Conservation (phyloP, 148 eudicot genomes). For the Dianthus caryophyllus region DNA sequence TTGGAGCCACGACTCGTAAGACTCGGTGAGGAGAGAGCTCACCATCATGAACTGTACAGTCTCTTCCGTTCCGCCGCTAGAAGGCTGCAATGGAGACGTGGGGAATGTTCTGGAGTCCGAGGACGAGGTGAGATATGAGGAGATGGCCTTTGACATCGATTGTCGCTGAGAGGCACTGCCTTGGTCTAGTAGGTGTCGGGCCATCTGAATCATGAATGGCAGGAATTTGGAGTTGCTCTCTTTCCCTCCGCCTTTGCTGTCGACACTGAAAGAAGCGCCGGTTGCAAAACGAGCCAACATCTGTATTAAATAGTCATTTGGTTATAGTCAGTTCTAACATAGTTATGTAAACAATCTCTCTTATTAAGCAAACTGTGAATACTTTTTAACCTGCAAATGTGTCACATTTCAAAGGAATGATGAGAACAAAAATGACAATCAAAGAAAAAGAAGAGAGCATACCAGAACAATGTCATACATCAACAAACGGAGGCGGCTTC, state of each 20-base stretch:
- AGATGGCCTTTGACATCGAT: slow-evolving; percentile 57
- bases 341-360: neutral
- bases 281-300: slow-evolving; percentile 99
- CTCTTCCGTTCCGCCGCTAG: slow-evolving; percentile 69
- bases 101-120: slow-evolving; percentile 49
- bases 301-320: slow-evolving; percentile 32
- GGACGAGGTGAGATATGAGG: slow-evolving; percentile 57
- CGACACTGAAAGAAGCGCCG: slow-evolving; percentile 80
- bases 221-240: slow-evolving; percentile 93
- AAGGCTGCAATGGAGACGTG: slow-evolving; percentile 39
- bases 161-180: slow-evolving; percentile 66
- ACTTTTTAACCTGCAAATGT: neutral
- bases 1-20: slow-evolving; percentile 88
- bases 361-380: neutral
- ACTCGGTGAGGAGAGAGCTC: slow-evolving; percentile 80
- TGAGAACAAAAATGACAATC: neutral
- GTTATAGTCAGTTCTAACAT: slow-evolving; percentile 14
- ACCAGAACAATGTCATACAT: slow-evolving; percentile 98
- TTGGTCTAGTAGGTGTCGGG: slow-evolving; percentile 75
- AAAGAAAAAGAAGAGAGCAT: slow-evolving; percentile 15
- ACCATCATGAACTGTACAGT: slow-evolving; percentile 99
- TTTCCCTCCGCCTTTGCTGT: slow-evolving; percentile 92
- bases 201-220: slow-evolving; percentile 96
- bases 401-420: neutral
- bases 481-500: slow-evolving; percentile 83